Conservation (phyloP, 345 rosid genomes). For the Syzygium grande region DNA sequence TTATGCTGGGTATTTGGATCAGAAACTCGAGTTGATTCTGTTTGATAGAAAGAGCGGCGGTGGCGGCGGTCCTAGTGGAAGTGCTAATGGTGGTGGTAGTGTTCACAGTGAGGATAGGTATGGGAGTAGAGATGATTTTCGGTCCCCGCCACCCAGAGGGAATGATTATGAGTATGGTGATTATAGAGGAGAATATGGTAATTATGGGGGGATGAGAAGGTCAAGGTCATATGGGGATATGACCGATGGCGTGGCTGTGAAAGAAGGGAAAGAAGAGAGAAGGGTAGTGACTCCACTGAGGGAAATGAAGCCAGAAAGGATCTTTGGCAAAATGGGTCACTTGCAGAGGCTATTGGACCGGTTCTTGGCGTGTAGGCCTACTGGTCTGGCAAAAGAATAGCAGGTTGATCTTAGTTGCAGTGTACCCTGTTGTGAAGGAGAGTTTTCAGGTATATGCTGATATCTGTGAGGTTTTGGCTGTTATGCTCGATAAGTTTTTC, state of each 20-base stretch:
- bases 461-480: constrained; percentile 61
- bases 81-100: constrained; percentile 17
- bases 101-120: constrained; percentile 32
- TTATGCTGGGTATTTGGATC: constrained; percentile 58
- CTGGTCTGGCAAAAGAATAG: constrained; percentile 64
- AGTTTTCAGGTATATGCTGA: constrained; percentile 70
- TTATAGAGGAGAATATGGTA: constrained; percentile 25
- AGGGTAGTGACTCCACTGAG: constrained; percentile 42
- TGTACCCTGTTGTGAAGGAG: constrained; percentile 66
- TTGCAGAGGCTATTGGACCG: constrained; percentile 53
- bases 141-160: constrained; percentile 63
- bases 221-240: constrained; percentile 76
- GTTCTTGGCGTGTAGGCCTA: constrained; percentile 63
- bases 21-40: constrained; percentile 43
- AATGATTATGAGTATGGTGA: constrained; percentile 22
- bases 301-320: constrained; percentile 76
- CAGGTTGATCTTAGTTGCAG: constrained; percentile 56
- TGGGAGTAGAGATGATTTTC: constrained; percentile 35
- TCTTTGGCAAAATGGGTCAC: constrained; percentile 52
- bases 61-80: background rate
- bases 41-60: constrained; percentile 34
- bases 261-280: constrained; percentile 70
- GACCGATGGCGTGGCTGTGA: constrained; percentile 26
- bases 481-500: constrained; percentile 62
- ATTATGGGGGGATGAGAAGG: constrained; percentile 31